Percentiles rank a stretch among this genome's conserved stretches.
phyloP scores from a whole-genome alignment of 75 land plant species.

The Isoetes taiwanensis region DNA sequence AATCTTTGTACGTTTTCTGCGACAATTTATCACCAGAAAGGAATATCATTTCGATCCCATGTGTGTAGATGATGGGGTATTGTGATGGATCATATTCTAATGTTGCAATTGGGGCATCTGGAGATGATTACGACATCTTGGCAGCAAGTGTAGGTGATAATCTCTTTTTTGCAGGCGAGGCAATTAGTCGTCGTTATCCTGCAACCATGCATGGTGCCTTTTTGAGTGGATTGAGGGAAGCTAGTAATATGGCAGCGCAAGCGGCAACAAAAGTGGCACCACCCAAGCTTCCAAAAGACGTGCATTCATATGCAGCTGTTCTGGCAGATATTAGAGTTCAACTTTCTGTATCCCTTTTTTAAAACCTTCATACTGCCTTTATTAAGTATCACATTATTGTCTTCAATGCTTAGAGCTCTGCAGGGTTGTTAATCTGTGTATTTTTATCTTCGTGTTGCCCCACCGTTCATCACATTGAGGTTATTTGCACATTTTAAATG shows the following conservation, averaged over 20 bases:
- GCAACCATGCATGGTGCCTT: constrained; percentile 99
- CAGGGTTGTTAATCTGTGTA: too few species aligned
- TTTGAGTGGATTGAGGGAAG: constrained; percentile 78
- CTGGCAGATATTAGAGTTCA: constrained; percentile 81
- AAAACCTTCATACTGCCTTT: too few species aligned
- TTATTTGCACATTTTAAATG: too few species aligned
- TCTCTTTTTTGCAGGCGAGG: constrained; percentile 97
- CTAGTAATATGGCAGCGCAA: constrained; percentile 65
- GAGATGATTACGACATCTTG: constrained; percentile 94
- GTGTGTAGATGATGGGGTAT: constrained; percentile 91
- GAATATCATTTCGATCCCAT: constrained; percentile 60
- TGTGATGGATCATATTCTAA: constrained; percentile 91
- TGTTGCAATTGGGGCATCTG: constrained; percentile 98
- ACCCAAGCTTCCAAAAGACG: constrained; percentile 55
- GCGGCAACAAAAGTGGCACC: constrained; percentile 39
- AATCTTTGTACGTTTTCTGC: background rate
- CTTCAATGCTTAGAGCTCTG: too few species aligned
- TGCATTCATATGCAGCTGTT: constrained; percentile 60
- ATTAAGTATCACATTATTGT: too few species aligned
- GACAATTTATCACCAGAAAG: background rate
- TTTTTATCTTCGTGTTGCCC: too few species aligned
- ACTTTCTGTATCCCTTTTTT: too few species aligned
- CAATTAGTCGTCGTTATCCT: constrained; percentile 85
- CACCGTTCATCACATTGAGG: too few species aligned
- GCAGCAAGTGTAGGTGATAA: constrained; percentile 97